These are phyloP conservation scores for Bothriochloa decipiens DNA, from an alignment of 176 grass and related monocot genomes.

Conservation along the genomic window DNA sequence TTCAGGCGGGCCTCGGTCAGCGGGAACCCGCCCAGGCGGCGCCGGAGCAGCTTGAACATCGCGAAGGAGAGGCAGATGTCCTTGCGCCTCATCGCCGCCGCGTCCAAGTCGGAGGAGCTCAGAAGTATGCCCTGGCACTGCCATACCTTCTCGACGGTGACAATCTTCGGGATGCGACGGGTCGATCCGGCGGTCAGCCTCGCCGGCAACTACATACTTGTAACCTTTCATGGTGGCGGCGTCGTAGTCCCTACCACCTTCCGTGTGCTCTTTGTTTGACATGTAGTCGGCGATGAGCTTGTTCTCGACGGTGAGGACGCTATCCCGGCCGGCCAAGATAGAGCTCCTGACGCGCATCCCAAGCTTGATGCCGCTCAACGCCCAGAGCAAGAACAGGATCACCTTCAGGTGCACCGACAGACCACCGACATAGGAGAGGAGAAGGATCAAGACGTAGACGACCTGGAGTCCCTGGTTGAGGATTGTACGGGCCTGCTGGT, in stretches of 20 bases:
- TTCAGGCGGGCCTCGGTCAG: background rate
- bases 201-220: conserved; percentile 6
- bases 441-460: background rate
- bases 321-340: background rate
- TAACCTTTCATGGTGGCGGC: conserved; percentile 11
- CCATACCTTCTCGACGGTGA: conserved; percentile 14
- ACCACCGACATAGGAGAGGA: background rate
- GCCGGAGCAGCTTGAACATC: conserved; percentile 32
- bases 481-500: no score
- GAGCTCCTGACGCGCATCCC: background rate
- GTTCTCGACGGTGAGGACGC: conserved; percentile 3
- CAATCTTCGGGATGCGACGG: background rate
- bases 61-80: conserved; percentile 22
- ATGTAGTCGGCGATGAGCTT: conserved; percentile 33
- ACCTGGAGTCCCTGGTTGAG: no score
- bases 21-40: background rate
- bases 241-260: background rate
- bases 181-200: background rate
- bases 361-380: background rate
- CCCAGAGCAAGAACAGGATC: background rate
- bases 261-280: background rate
- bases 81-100: background rate
- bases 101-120: background rate
- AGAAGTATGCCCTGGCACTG: background rate
- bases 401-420: background rate